Evolutionary conservation across 2,329 filamentous ascomycete species (phyloP).

Genomic region (Phialocephala sp.): DNA sequence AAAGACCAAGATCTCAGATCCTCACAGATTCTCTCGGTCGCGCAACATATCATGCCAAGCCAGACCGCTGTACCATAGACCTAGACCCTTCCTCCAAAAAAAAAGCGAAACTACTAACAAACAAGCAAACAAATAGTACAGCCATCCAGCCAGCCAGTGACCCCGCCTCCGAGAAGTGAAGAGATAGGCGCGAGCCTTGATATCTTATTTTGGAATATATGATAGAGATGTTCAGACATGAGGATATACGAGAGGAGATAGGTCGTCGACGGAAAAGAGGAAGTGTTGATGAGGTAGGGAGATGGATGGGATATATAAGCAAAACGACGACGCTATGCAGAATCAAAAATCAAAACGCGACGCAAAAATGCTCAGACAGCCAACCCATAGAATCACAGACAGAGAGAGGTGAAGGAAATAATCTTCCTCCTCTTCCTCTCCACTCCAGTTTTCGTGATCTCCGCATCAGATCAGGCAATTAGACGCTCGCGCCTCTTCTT

Average conservation of each 20-base stretch:
- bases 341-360: constrained; percentile 2
- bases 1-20: no score
- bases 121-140: background rate
- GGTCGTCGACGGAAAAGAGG: no score
- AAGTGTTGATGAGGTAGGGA: no score
- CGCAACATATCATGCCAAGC: background rate
- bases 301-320: background rate
- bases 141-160: constrained; percentile 15
- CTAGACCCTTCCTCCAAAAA: constrained; percentile 14
- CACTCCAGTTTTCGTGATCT: no score
- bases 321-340: constrained; percentile 11
- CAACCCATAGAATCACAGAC: background rate
- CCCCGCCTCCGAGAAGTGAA: background rate
- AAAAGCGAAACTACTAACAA: constrained; percentile 12
- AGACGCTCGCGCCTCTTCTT: constrained; percentile 39
- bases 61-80: background rate
- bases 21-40: no score
- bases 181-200: constrained; percentile 11
- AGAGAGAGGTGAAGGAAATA: background rate
- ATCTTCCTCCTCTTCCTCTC: background rate
- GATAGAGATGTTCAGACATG: background rate
- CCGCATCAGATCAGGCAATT: no score
- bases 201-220: constrained; percentile 7
- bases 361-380: constrained; percentile 3
- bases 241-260: background rate